Evolutionary conservation across 2,329 filamentous ascomycete species (phyloP).

Genomic region (Sporothrix variecibatus): DNA sequence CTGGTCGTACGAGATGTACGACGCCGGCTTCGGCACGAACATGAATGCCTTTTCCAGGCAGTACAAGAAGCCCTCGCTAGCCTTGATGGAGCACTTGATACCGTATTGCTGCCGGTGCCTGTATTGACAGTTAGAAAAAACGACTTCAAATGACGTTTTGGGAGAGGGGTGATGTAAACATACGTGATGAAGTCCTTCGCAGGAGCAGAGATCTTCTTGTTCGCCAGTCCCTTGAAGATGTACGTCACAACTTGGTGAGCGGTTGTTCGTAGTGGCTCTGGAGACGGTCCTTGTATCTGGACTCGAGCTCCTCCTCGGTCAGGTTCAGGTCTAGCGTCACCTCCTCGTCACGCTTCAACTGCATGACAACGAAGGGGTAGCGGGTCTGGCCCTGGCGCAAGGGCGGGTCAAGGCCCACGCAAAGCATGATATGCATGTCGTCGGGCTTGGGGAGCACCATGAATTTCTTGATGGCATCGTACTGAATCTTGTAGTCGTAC

Average conservation of each 20-base stretch:
- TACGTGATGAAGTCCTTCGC: conserved; percentile 89
- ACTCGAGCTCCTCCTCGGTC: conserved; percentile 81
- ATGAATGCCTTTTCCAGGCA: conserved; percentile 98
- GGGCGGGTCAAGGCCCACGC: conserved; percentile 90
- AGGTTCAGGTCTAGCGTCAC: conserved; percentile 96
- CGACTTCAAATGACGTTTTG: background rate
- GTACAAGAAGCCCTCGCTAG: conserved; percentile 95
- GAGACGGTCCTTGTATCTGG: conserved; percentile 86
- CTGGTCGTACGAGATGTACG: conserved; percentile 94
- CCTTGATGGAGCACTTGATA: conserved; percentile 99
- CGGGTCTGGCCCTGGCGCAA: conserved; percentile 95
- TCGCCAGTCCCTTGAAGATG: conserved; percentile 90
- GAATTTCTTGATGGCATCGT: conserved; percentile 97
- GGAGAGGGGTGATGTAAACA: conserved; percentile 32
- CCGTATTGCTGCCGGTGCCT: conserved; percentile 90
- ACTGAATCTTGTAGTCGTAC: conserved; percentile 99
- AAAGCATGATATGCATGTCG: conserved; percentile 92
- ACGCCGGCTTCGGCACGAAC: conserved; percentile 97
- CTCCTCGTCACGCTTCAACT: conserved; percentile 97
- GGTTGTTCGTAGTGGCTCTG: conserved; percentile 90
- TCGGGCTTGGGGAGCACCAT: conserved; percentile 99
- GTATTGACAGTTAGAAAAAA: background rate
- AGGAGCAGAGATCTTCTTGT: conserved; percentile 92
- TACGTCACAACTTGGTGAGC: conserved; percentile 92
- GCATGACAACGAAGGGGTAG: conserved; percentile 98